phyloP scores from a whole-genome alignment of 2,329 filamentous ascomycete species.

The Tolypocladium capitatum region DNA sequence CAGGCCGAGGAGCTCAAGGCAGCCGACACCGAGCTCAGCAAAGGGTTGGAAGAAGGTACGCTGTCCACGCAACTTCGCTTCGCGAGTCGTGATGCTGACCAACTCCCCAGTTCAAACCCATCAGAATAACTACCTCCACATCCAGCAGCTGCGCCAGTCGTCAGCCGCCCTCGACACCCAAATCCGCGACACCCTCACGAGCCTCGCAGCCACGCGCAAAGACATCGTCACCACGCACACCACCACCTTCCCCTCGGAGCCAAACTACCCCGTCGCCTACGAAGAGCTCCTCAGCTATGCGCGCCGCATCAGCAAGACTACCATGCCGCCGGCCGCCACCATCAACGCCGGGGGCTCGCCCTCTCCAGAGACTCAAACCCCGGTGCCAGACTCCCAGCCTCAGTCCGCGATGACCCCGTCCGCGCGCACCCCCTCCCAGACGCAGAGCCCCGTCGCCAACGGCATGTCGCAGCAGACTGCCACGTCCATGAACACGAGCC shows the following conservation, averaged over 20 bases:
- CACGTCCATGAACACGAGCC: conserved; percentile 21
- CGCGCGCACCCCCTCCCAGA: conserved; percentile 19
- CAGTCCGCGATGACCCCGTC: conserved; percentile 18
- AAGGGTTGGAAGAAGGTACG: conserved; percentile 52
- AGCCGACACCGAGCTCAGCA: conserved; percentile 55
- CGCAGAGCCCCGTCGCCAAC: conserved; percentile 21
- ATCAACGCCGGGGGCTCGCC: conserved; percentile 20
- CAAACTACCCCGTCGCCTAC: conserved; percentile 48
- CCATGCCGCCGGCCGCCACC: conserved; percentile 51
- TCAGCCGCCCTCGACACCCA: conserved; percentile 55
- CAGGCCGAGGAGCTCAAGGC: conserved; percentile 56
- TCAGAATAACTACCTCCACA: conserved; percentile 59
- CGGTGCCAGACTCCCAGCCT: conserved; percentile 16
- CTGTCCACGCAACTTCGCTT: neutral
- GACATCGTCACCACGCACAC: conserved; percentile 54
- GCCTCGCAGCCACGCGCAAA: conserved; percentile 59
- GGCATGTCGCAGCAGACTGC: conserved; percentile 20
- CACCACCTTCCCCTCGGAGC: conserved; percentile 37
- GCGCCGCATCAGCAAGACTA: conserved; percentile 67
- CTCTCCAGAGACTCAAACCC: conserved; percentile 17
- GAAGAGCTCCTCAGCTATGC: conserved; percentile 66
- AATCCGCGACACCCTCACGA: conserved; percentile 55
- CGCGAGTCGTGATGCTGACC: neutral
- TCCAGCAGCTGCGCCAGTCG: conserved; percentile 54
- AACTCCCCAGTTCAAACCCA: conserved; percentile 50